Conservation (phyloP, 2,329 filamentous ascomycete genomes). For the Rhinocladiella mackenziei region DNA sequence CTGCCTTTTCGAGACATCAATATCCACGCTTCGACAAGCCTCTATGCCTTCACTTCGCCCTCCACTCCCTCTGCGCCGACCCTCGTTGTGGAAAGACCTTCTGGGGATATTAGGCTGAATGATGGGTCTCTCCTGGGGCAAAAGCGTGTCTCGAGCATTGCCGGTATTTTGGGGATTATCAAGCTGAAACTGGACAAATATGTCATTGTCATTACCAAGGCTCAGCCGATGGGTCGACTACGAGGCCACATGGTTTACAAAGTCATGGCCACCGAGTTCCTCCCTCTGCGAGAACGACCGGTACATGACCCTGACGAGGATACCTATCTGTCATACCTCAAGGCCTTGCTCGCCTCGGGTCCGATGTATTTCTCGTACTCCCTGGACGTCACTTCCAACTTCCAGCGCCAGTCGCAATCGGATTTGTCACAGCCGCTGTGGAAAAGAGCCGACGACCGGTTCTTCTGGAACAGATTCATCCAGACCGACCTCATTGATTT, state of each 20-base stretch:
- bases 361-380: conserved; percentile 99
- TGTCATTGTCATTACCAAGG: conserved; percentile 93
- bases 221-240: conserved; percentile 80
- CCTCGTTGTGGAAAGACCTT: conserved; percentile 84
- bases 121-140: conserved; percentile 71
- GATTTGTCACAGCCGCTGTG: conserved; percentile 72
- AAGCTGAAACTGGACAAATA: conserved; percentile 95
- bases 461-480: conserved; percentile 97
- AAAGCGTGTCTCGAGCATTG: conserved; percentile 88
- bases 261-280: conserved; percentile 82
- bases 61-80: conserved; percentile 86
- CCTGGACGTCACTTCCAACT: conserved; percentile 91
- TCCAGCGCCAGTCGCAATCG: conserved; percentile 83
- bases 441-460: conserved; percentile 90
- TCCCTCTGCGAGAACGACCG: conserved; percentile 83
- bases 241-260: conserved; percentile 97
- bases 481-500: conserved; percentile 90
- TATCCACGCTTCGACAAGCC: conserved; percentile 82
- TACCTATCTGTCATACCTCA: conserved; percentile 77
- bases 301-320: conserved; percentile 93
- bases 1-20: conserved; percentile 95
- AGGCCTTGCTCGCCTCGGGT: conserved; percentile 72
- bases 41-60: conserved; percentile 95
- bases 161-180: conserved; percentile 90
- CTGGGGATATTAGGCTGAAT: conserved; percentile 80